phyloP scores from a whole-genome alignment of 1,284 basidiomycete species.

The Fistulinella cinereoalba region DNA sequence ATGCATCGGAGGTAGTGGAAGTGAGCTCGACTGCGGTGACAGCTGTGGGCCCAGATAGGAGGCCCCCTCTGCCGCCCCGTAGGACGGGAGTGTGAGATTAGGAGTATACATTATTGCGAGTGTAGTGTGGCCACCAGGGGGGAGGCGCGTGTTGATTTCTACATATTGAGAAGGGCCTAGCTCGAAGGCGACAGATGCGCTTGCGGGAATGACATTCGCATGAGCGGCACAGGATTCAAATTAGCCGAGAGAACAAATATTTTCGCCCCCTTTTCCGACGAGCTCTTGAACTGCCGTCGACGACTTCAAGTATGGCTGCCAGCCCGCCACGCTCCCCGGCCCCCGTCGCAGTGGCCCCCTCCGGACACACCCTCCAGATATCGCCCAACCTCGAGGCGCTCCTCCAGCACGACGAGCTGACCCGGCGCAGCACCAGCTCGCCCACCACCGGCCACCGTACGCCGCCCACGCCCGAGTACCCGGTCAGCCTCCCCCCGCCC shows the following conservation, averaged over 20 bases:
- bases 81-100: constrained; percentile 17
- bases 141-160: no score
- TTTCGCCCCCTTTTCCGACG: not conserved
- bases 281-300: no score
- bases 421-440: constrained; percentile 25
- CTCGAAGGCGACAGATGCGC: not conserved
- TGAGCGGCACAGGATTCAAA: not conserved
- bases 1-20: not conserved
- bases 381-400: constrained; percentile 61
- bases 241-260: no score
- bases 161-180: no score
- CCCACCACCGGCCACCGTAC: constrained; percentile 16
- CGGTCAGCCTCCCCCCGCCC: constrained; percentile 30
- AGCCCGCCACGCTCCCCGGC: constrained; percentile 22
- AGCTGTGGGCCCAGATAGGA: constrained; percentile 12
- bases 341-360: not conserved
- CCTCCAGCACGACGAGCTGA: constrained; percentile 55
- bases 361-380: constrained; percentile 41
- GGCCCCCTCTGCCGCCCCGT: constrained; percentile 39
- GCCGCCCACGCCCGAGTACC: constrained; percentile 16
- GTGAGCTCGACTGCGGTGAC: constrained; percentile 13
- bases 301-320: constrained; percentile 26
- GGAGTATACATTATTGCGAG: no score
- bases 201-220: constrained; percentile 10
- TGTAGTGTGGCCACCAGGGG: no score